These are phyloP conservation scores for Cercospora beticola DNA, from an alignment of 2,329 filamentous ascomycete genomes.

Conservation along the genomic window DNA sequence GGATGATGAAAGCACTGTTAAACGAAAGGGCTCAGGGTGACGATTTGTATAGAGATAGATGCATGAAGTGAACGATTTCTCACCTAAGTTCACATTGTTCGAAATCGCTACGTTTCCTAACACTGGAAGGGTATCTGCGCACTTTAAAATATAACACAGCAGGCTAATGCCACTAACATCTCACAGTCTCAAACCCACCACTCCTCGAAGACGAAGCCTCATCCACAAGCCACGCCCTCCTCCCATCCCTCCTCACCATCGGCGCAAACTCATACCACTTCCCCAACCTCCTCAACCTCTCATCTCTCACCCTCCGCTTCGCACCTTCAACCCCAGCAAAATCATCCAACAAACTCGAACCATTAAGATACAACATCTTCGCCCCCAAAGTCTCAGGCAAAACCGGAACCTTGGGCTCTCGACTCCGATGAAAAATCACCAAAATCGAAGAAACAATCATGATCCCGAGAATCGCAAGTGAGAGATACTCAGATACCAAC, in stretches of 20 bases:
- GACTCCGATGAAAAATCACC: conserved; percentile 15
- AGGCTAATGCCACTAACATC: background rate
- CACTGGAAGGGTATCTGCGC: background rate
- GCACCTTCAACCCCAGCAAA: conserved; percentile 17
- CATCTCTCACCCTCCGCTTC: conserved; percentile 10
- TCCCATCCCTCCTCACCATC: conserved; percentile 19
- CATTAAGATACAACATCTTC: conserved; percentile 21
- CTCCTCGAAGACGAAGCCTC: conserved; percentile 8
- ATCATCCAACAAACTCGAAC: conserved; percentile 16
- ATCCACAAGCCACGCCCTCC: conserved; percentile 21
- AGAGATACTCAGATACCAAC: conserved; percentile 21
- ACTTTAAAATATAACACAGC: background rate
- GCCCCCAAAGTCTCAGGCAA: conserved; percentile 23
- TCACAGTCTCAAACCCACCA: background rate
- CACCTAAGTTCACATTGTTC: background rate
- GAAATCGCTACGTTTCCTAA: background rate
- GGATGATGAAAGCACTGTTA: conserved; percentile 27
- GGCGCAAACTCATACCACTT: conserved; percentile 20
- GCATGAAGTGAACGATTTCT: background rate
- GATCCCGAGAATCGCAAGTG: conserved; percentile 19
- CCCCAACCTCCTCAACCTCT: conserved; percentile 10
- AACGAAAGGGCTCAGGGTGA: conserved; percentile 1
- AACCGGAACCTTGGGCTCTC: conserved; percentile 20
- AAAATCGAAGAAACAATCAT: conserved; percentile 20
- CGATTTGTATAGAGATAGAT: conserved; percentile 6